phyloP scores from a whole-genome alignment of 78 protist genomes.

The Corallochytrium limacisporum region DNA sequence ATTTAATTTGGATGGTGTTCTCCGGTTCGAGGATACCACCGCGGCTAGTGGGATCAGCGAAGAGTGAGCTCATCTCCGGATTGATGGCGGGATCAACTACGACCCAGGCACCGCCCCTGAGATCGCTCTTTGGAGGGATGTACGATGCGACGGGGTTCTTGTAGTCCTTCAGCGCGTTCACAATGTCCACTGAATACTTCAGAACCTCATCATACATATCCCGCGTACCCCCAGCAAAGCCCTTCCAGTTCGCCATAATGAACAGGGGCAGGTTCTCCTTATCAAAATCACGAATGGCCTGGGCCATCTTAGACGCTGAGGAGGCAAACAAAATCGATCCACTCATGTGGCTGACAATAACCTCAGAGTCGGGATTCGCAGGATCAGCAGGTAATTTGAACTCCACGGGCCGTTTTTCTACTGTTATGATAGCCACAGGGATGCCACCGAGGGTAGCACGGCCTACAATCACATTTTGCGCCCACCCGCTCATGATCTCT shows the following conservation, averaged over 20 bases:
- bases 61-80: constrained; percentile 78
- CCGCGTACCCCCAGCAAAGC: constrained; percentile 92
- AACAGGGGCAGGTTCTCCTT: constrained; percentile 74
- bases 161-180: constrained; percentile 74
- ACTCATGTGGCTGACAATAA: constrained; percentile 36
- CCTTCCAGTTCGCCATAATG: constrained; percentile 93
- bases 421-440: constrained; percentile 88
- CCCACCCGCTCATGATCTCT: constrained; percentile 89
- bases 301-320: constrained; percentile 89
- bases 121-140: constrained; percentile 81
- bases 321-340: constrained; percentile 92
- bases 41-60: constrained; percentile 59
- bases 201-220: constrained; percentile 94
- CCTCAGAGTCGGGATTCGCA: constrained; percentile 60
- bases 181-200: constrained; percentile 91
- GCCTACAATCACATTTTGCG: constrained; percentile 82
- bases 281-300: constrained; percentile 77
- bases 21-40: constrained; percentile 92
- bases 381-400: constrained; percentile 84
- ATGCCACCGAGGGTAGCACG: constrained; percentile 92
- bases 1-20: constrained; percentile 71
- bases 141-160: constrained; percentile 80
- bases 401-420: constrained; percentile 74
- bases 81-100: constrained; percentile 89
- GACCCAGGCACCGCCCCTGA: constrained; percentile 98